Evolutionary conservation across 1,284 basidiomycete species (phyloP), one percentile per base, ranked within the genome.

Genomic region (Ganoderma boninense): DNA sequence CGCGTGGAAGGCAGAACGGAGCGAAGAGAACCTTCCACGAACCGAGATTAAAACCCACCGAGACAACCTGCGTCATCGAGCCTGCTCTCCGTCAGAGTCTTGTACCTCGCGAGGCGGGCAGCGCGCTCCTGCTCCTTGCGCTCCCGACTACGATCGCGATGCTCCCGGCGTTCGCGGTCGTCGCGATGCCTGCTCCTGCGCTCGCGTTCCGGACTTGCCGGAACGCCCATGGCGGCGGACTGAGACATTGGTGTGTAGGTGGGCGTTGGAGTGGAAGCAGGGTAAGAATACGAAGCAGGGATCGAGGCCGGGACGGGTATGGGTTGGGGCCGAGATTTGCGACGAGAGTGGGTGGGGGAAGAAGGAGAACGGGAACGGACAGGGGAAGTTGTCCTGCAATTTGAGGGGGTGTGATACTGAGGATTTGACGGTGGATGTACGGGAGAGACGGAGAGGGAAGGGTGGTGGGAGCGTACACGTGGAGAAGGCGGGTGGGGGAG

Each of bases 61-160:
- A 83, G 75, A 68, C 82, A 83, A 20, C 80, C 78, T 40, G 76
- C 76, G 54, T 81, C 80, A n/a, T 73, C 66, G 57, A 71, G 73
- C 57, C 73, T 75, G 54, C 80, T 71, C 56, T 70, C 76, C 18
- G 73, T 70, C 61, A 80, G 71, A 29, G 75, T 68, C 69, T 76
- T 81, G 69, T 80, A 80, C 40, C 71, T 71, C 35, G 73, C 69
- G 42, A 70, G 68, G 18, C 71, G 72, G 64, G 70, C 70, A 13
- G 66, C 69, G 62, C 67, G 70, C 69, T 64, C 73, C 60, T 71
- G 62, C 16, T 74, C 75, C 71, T 75, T 49, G 65, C 77, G 59
- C 68, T 76, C 64, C 60, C 76, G 70, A 75, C 76, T 66, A 72
- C 80, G 40, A 65, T 77, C 75, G 56, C 76, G 69, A 43, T 73